These are phyloP conservation scores for Priceomyces haplophilus DNA, from an alignment of 805 yeast genomes.

Conservation along the genomic window DNA sequence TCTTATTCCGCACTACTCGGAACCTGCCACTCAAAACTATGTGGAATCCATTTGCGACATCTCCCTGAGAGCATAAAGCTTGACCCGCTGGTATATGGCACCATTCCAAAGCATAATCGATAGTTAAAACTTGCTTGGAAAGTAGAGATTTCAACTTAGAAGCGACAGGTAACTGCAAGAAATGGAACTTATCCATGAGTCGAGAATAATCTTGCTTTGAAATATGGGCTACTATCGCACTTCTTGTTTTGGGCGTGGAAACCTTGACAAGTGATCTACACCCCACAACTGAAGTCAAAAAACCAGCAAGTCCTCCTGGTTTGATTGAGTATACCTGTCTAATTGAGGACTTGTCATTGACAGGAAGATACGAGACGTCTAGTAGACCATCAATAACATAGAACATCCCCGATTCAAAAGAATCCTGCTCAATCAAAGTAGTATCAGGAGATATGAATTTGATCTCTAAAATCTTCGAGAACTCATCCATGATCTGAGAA, in stretches of 20 bases:
- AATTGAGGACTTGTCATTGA: conserved; percentile 1
- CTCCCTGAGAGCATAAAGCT: conserved; percentile 74
- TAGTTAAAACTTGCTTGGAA: conserved; percentile 62
- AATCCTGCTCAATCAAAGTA: conserved; percentile 59
- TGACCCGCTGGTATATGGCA: conserved; percentile 86
- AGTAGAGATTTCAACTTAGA: conserved; percentile 64
- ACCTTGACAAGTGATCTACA: conserved; percentile 74
- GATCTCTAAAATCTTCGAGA: conserved; percentile 59
- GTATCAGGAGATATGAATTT: conserved; percentile 51
- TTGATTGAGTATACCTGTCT: conserved; percentile 55
- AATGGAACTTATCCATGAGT: conserved; percentile 71
- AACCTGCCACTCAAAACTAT: conserved; percentile 86
- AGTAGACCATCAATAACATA: conserved; percentile 78
- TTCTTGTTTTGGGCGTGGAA: conserved; percentile 56
- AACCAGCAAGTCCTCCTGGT: conserved; percentile 86
- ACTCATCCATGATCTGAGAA: conserved; percentile 51
- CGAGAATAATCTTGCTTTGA: conserved; percentile 60
- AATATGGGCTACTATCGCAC: conserved; percentile 62
- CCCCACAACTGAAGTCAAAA: conserved; percentile 75
- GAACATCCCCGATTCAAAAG: conserved; percentile 68
- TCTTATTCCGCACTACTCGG: conserved; percentile 50
- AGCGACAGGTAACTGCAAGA: conserved; percentile 75
- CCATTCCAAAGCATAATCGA: conserved; percentile 96
- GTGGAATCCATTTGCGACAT: conserved; percentile 85
- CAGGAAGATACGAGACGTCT: conserved; percentile 49